phyloP scores from a whole-genome alignment of 495 filamentous ascomycete genomes.

The Sordaria brevicollis region DNA sequence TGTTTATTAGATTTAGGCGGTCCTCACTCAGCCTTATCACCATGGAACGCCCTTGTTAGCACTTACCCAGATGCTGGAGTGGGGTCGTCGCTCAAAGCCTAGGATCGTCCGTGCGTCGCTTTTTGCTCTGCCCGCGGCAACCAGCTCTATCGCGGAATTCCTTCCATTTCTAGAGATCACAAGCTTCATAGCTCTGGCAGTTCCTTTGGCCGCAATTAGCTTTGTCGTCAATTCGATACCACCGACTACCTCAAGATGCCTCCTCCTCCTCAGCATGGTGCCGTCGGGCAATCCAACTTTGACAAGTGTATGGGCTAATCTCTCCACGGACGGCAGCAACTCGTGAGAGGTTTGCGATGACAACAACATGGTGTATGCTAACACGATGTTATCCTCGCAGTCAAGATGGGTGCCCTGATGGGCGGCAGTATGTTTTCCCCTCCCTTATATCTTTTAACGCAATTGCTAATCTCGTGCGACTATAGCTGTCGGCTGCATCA shows the following conservation, averaged over 20 bases:
- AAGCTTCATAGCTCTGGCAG: neutral
- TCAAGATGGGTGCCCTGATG: slow-evolving; percentile 98
- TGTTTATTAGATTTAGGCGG: neutral
- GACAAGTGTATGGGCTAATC: slow-evolving; percentile 66
- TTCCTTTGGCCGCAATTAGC: neutral
- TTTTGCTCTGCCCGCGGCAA: slow-evolving; percentile 12
- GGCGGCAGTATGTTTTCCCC: slow-evolving; percentile 66
- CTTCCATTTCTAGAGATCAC: neutral
- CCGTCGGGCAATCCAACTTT: slow-evolving; percentile 64
- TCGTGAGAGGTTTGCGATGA: neutral
- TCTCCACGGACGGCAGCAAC: neutral
- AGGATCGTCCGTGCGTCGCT: slow-evolving; percentile 8
- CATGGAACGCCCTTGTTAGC: neutral
- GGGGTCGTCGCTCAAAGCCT: neutral
- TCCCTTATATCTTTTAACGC: neutral
- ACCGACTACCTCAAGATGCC: slow-evolving; percentile 30
- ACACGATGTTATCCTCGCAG: slow-evolving; percentile 34
- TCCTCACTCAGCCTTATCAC: neutral
- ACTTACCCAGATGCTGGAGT: neutral
- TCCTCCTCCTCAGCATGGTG: slow-evolving; percentile 33
- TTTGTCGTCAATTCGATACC: neutral
- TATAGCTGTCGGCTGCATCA: slow-evolving; percentile 83
- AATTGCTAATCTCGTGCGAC: slow-evolving; percentile 3
- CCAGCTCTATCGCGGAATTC: neutral
- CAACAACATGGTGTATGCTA: slow-evolving; percentile 22